Evolutionary conservation across 805 yeast species (phyloP).

Genomic region (Candida patagonica): DNA sequence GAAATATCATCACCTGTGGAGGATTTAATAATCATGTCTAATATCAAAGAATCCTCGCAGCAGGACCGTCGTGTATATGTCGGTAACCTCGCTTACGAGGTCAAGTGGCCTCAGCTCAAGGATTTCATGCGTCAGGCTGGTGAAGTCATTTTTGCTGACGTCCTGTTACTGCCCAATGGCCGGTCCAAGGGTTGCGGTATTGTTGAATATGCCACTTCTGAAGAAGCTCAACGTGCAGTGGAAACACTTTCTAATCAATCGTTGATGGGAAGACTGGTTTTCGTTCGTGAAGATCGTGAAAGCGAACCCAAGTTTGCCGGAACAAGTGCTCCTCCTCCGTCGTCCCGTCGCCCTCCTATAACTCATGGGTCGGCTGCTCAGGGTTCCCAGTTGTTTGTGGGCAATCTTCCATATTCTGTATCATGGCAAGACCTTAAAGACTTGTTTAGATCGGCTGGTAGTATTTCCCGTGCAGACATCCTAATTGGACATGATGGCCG

Average conservation of each 20-base stretch:
- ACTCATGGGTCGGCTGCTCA: slow-evolving; percentile 24
- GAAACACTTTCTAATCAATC: slow-evolving; percentile 53
- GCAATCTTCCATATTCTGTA: slow-evolving; percentile 73
- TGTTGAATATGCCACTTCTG: slow-evolving; percentile 63
- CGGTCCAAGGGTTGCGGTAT: slow-evolving; percentile 52
- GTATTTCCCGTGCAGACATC: slow-evolving; percentile 75
- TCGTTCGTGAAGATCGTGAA: slow-evolving; percentile 74
- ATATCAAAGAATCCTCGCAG: slow-evolving; percentile 4
- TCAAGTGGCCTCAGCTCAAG: slow-evolving; percentile 31
- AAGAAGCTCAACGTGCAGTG: slow-evolving; percentile 66
- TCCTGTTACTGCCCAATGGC: slow-evolving; percentile 67
- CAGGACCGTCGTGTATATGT: slow-evolving; percentile 36
- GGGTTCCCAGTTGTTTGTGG: slow-evolving; percentile 54
- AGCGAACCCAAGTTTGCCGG: slow-evolving; percentile 22
- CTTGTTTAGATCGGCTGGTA: slow-evolving; percentile 68
- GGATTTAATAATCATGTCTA: no score
- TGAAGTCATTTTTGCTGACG: slow-evolving; percentile 69
- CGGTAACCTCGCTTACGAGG: slow-evolving; percentile 33
- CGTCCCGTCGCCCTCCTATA: slow-evolving; percentile 17
- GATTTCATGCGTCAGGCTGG: slow-evolving; percentile 40
- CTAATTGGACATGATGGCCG: slow-evolving; percentile 57
- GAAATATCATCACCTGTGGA: no score
- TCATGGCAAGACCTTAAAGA: slow-evolving; percentile 84
- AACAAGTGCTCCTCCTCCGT: slow-evolving; percentile 13
- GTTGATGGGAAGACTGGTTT: slow-evolving; percentile 67